A percentile compares a stretch with the other conserved stretches of the same genome.
phyloP scores from a whole-genome alignment of 768 basidiomycete species.

The Collybia sordida region DNA sequence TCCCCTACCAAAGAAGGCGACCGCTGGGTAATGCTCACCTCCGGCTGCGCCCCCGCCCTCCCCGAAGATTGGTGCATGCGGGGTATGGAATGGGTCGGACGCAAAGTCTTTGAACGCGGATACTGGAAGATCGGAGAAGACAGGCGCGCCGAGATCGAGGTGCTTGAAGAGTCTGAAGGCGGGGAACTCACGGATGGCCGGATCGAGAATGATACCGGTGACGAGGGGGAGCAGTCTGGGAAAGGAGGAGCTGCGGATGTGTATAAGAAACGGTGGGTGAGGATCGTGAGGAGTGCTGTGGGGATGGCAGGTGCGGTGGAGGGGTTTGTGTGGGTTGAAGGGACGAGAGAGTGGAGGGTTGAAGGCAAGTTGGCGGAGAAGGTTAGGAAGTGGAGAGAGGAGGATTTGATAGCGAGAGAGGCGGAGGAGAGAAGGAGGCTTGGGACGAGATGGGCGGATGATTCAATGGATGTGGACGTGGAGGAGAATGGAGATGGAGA shows the following conservation, averaged over 20 bases:
- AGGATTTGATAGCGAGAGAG: constrained; percentile 64
- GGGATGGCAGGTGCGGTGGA: constrained; percentile 68
- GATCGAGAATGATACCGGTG: constrained; percentile 76
- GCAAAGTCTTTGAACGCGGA: constrained; percentile 88
- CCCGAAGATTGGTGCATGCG: constrained; percentile 95
- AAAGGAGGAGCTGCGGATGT: constrained; percentile 33
- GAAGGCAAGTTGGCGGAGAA: constrained; percentile 68
- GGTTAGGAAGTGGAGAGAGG: constrained; percentile 65
- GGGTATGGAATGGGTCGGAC: constrained; percentile 95
- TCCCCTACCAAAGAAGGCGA: constrained; percentile 41
- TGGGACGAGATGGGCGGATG: constrained; percentile 63
- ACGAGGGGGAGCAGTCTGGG: constrained; percentile 20
- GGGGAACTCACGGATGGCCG: constrained; percentile 68
- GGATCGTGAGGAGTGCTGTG: constrained; percentile 69
- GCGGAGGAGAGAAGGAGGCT: constrained; percentile 67
- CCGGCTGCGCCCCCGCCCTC: constrained; percentile 67
- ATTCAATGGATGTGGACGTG: constrained; percentile 73
- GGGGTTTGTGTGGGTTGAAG: constrained; percentile 70
- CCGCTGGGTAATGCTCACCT: constrained; percentile 68
- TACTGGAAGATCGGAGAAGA: constrained; percentile 88
- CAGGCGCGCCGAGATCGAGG: constrained; percentile 70
- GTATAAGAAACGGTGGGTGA: constrained; percentile 63
- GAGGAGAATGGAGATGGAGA: constrained; percentile 46
- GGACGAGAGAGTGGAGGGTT: constrained; percentile 60
- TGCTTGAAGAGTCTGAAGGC: constrained; percentile 62